Conservation (phyloP, 2,329 filamentous ascomycete species). For the Aureobasidium melanogenum region DNA sequence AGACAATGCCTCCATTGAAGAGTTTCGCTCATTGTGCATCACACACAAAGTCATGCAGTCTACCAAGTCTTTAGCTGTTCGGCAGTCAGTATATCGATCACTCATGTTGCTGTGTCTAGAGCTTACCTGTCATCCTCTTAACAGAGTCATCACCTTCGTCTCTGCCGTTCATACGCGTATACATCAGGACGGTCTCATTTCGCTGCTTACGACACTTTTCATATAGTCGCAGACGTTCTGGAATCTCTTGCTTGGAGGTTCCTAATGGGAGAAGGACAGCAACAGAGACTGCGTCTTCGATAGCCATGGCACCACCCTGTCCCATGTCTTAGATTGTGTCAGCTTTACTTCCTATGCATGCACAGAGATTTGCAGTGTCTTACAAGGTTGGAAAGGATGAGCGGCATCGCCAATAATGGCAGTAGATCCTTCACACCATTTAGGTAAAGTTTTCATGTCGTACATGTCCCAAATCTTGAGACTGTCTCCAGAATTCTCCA, state of each 20-base stretch:
- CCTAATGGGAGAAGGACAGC: constrained; percentile 3
- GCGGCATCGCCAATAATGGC: constrained; percentile 6
- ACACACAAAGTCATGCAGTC: constrained; percentile 1
- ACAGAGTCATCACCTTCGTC: constrained; percentile 3
- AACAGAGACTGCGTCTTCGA: constrained; percentile 5
- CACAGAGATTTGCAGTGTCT: neutral
- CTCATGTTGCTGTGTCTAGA: neutral
- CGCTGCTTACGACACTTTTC: constrained; percentile 7
- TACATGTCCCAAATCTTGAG: constrained; percentile 10
- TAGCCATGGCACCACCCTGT: constrained; percentile 9
- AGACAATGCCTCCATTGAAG: constrained; percentile 6
- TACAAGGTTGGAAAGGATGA: constrained; percentile 11
- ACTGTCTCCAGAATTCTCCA: constrained; percentile 4
- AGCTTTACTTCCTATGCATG: neutral
- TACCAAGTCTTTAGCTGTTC: neutral
- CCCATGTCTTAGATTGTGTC: constrained; percentile 6
- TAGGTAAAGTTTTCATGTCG: constrained; percentile 9
- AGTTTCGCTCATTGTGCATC: constrained; percentile 2
- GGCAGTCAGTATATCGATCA: neutral
- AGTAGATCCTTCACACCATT: constrained; percentile 5
- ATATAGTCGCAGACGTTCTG: constrained; percentile 1
- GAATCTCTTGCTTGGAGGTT: neutral
- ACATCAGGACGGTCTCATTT: constrained; percentile 1
- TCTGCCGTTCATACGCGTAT: constrained; percentile 9
- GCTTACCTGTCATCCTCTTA: constrained; percentile 6